These are phyloP conservation scores for Hypholoma fasciculare DNA, from an alignment of 768 basidiomycete species.

Conservation along the genomic window DNA sequence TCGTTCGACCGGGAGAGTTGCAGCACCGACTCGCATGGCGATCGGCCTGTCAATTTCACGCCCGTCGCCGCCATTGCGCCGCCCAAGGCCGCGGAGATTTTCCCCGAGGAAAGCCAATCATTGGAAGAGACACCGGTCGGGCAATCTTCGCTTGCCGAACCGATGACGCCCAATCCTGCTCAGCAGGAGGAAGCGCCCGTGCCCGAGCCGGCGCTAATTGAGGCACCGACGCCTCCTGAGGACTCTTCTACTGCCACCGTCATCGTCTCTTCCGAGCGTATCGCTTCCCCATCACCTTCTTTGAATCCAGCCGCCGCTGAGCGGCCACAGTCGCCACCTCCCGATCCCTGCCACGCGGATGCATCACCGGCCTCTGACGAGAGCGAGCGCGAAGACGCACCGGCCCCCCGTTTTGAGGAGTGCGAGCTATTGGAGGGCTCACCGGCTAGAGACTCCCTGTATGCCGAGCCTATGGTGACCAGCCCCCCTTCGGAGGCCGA, in stretches of 20 bases:
- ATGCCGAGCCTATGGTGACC: too few species aligned
- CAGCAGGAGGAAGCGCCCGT: too few species aligned
- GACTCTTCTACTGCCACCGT: too few species aligned
- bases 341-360: background rate
- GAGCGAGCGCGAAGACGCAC: background rate
- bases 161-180: too few species aligned
- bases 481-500: too few species aligned
- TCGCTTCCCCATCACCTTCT: background rate
- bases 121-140: too few species aligned
- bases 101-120: background rate
- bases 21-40: conserved; percentile 1
- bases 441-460: too few species aligned
- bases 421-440: too few species aligned
- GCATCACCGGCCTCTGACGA: background rate
- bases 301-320: background rate
- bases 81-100: conserved; percentile 7
- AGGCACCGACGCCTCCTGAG: too few species aligned
- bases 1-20: conserved; percentile 9
- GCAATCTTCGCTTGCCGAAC: too few species aligned
- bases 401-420: background rate
- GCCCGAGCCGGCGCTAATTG: too few species aligned
- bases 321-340: background rate
- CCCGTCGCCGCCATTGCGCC: conserved; percentile 5
- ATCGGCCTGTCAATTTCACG: background rate
- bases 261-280: too few species aligned